phyloP scores from a whole-genome alignment of 306 rosid genomes.

The Vicia villosa region DNA sequence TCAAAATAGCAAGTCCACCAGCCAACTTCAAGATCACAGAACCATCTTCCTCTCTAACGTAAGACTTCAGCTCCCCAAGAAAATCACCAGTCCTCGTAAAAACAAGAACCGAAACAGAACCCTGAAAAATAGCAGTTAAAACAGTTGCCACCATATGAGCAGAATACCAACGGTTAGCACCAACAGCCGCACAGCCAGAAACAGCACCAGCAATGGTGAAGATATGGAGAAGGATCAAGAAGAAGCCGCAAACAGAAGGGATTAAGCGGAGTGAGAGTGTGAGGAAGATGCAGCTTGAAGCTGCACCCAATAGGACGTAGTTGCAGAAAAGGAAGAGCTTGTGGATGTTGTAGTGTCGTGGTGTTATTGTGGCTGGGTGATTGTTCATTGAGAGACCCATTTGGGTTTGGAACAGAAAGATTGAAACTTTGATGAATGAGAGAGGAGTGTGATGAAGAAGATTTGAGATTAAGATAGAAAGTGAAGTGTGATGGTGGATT shows the following conservation, averaged over 20 bases:
- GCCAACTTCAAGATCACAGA: conserved; percentile 71
- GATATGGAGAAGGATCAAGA: conserved; percentile 79
- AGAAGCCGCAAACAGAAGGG: conserved; percentile 81
- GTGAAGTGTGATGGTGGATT: background rate
- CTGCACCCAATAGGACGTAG: conserved; percentile 86
- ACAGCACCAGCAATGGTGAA: conserved; percentile 74
- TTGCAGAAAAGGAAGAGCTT: conserved; percentile 81
- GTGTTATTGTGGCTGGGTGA: conserved; percentile 13
- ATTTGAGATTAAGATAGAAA: background rate
- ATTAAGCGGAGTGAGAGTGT: conserved; percentile 82
- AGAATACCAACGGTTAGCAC: conserved; percentile 64
- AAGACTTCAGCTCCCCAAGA: conserved; percentile 63
- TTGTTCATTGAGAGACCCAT: conserved; percentile 49
- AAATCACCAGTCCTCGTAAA: conserved; percentile 68
- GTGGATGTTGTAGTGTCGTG: conserved; percentile 62
- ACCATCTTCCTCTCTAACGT: conserved; percentile 83
- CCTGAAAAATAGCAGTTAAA: conserved; percentile 78
- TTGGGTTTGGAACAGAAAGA: background rate
- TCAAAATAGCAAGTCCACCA: conserved; percentile 73
- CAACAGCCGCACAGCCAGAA: conserved; percentile 73
- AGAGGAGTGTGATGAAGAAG: background rate
- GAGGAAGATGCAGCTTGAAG: conserved; percentile 93
- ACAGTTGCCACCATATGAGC: conserved; percentile 89
- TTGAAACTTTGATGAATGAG: background rate
- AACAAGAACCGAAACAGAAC: conserved; percentile 71